A percentile compares a stretch with the other conserved stretches of the same genome.
These are phyloP conservation scores for Alternaria rosae DNA, from an alignment of 2,329 filamentous ascomycete species.

Conservation along the genomic window DNA sequence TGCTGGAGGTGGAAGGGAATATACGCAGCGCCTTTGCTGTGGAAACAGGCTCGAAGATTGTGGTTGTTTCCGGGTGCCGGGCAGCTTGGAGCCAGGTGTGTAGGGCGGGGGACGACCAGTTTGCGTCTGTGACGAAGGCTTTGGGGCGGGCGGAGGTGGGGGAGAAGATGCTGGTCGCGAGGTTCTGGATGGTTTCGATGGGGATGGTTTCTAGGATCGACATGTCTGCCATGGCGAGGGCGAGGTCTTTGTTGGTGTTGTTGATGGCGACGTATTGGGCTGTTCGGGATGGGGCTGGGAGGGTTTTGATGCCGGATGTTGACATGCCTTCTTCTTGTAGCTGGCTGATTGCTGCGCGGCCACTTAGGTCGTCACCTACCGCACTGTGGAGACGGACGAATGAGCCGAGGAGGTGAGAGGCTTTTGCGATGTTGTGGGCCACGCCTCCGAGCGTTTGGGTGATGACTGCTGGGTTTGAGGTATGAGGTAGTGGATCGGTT, in stretches of 20 bases:
- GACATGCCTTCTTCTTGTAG: conserved; percentile 71
- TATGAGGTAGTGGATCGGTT: conserved; percentile 66
- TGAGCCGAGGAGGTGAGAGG: conserved; percentile 73
- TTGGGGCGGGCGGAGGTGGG: conserved; percentile 57
- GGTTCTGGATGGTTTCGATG: conserved; percentile 18
- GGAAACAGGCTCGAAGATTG: conserved; percentile 91
- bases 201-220: conserved; percentile 69
- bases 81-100: conserved; percentile 71
- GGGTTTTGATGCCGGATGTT: conserved; percentile 64
- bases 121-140: conserved; percentile 86
- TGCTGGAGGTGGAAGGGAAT: conserved; percentile 57
- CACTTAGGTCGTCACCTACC: conserved; percentile 80
- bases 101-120: conserved; percentile 76
- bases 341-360: conserved; percentile 73
- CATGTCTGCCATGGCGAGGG: conserved; percentile 98
- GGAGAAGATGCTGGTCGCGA: conserved; percentile 22
- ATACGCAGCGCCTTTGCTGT: conserved; percentile 76
- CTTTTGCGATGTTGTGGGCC: conserved; percentile 88
- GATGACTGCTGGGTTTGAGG: conserved; percentile 86
- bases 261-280: conserved; percentile 94
- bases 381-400: conserved; percentile 78
- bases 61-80: conserved; percentile 48
- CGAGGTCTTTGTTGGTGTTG: conserved; percentile 79
- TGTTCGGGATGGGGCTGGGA: conserved; percentile 65
- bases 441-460: conserved; percentile 88